These are phyloP conservation scores for Ceratobasidium sp. DNA, from an alignment of 1,284 basidiomycete genomes.

Conservation along the genomic window DNA sequence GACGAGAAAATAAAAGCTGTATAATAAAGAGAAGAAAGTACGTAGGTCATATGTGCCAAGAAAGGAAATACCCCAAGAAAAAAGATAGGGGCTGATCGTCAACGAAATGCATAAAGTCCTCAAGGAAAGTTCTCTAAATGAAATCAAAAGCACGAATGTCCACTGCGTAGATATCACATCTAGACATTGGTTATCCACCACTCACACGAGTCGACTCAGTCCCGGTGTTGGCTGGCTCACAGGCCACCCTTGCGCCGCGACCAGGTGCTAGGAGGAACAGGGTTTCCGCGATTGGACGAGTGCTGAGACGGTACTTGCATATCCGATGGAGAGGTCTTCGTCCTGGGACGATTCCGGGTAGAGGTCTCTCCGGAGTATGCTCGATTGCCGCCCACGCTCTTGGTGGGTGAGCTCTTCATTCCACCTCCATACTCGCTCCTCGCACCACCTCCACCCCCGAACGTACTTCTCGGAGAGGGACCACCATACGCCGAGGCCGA, in stretches of 20 bases:
- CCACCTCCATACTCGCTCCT: conserved; percentile 71
- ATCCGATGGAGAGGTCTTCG: conserved; percentile 69
- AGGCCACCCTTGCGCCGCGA: conserved; percentile 9
- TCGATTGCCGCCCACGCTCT: conserved; percentile 41
- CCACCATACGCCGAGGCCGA: conserved; percentile 60
- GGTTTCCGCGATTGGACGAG: neutral
- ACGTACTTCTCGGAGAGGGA: neutral
- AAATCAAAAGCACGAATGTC: conserved; percentile 2
- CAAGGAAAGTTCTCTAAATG: neutral
- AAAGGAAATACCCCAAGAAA: conserved; percentile 6
- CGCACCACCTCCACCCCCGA: conserved; percentile 63
- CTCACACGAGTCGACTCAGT: neutral
- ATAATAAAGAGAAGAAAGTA: conserved; percentile 20
- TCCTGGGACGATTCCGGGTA: conserved; percentile 61
- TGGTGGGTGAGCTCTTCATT: conserved; percentile 36
- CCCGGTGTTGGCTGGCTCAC: neutral
- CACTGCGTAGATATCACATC: conserved; percentile 7
- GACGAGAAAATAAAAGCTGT: neutral
- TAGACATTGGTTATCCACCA: neutral
- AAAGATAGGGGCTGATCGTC: conserved; percentile 14
- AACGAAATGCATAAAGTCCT: conserved; percentile 10
- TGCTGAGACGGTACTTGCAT: conserved; percentile 24
- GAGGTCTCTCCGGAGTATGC: neutral
- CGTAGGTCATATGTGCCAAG: neutral
- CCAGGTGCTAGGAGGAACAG: conserved; percentile 34